Conservation (phyloP, 305 asterid species). For the Plantago lanceolata region DNA sequence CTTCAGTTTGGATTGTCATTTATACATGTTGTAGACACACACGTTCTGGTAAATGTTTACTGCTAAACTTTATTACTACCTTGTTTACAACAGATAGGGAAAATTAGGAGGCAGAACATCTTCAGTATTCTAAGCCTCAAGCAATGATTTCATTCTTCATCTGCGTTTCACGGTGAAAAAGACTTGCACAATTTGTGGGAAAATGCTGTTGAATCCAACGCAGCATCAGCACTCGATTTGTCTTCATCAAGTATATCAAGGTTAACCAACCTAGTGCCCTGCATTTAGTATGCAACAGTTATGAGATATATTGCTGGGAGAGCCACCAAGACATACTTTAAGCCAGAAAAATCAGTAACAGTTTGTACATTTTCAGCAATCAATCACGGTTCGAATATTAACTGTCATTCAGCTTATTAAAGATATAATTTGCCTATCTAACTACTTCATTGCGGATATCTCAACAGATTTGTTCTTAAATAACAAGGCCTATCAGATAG, state of each 20-base stretch:
- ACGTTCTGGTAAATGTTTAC: too few relatives aligned
- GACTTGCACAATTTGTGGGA: conserved; percentile 33
- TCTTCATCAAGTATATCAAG: conserved; percentile 55
- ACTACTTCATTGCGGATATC: neutral
- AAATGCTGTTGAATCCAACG: conserved; percentile 48
- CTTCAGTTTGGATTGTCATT: too few relatives aligned
- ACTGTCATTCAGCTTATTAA: neutral
- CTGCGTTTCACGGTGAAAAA: conserved; percentile 22
- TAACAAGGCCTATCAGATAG: too few relatives aligned
- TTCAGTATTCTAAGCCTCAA: neutral
- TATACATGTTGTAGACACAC: too few relatives aligned
- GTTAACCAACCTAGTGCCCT: conserved; percentile 38
- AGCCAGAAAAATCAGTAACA: neutral
- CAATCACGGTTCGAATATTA: neutral
- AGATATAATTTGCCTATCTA: neutral
- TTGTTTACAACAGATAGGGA: conserved; percentile 8
- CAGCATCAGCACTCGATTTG: conserved; percentile 43
- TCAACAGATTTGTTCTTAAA: too few relatives aligned
- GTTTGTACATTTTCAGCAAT: neutral
- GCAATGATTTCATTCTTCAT: conserved; percentile 17
- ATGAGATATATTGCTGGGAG: neutral
- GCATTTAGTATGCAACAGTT: conserved; percentile 17
- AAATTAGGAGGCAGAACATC: conserved; percentile 3
- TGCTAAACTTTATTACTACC: neutral
- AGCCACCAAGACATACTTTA: neutral